Evolutionary conservation across 2,329 filamentous ascomycete species (phyloP).

Genomic region (Fusarium dimerum): DNA sequence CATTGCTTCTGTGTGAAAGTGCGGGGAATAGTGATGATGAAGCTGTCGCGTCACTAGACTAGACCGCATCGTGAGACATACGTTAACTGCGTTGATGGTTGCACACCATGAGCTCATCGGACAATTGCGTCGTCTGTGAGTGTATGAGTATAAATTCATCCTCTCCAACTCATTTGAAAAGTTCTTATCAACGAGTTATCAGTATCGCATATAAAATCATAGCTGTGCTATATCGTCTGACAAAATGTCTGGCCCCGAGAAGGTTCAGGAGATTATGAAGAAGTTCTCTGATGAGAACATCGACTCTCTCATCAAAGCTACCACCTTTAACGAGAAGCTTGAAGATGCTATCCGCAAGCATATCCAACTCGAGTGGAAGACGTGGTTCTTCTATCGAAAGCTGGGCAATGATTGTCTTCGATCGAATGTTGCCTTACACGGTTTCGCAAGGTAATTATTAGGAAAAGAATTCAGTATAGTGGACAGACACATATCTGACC

Average conservation of each 20-base stretch:
- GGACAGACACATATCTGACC: too few relatives aligned
- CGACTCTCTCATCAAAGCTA: neutral
- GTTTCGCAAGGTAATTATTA: conserved; percentile 2
- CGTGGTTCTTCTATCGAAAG: conserved; percentile 8
- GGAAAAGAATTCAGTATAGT: neutral
- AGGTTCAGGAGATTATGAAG: conserved; percentile 4
- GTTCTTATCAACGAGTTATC: neutral
- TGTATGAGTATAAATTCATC: too few relatives aligned
- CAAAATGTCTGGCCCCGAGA: neutral
- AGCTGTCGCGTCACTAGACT: too few relatives aligned
- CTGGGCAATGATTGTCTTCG: conserved; percentile 4
- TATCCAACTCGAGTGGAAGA: conserved; percentile 1
- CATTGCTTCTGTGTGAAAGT: too few relatives aligned
- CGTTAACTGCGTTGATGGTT: too few relatives aligned
- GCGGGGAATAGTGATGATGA: too few relatives aligned
- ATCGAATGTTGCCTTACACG: conserved; percentile 5
- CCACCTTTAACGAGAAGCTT: conserved; percentile 1
- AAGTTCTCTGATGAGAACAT: conserved; percentile 5
- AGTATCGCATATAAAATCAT: neutral
- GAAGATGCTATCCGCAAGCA: conserved; percentile 3
- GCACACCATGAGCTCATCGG: too few relatives aligned
- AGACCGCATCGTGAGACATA: too few relatives aligned
- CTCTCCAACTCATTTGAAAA: too few relatives aligned
- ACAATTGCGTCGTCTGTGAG: too few relatives aligned
- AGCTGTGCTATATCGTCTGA: too few relatives aligned